These are phyloP conservation scores for Torrubiella hemipterigena DNA, from an alignment of 2,329 filamentous ascomycete genomes.

Conservation along the genomic window DNA sequence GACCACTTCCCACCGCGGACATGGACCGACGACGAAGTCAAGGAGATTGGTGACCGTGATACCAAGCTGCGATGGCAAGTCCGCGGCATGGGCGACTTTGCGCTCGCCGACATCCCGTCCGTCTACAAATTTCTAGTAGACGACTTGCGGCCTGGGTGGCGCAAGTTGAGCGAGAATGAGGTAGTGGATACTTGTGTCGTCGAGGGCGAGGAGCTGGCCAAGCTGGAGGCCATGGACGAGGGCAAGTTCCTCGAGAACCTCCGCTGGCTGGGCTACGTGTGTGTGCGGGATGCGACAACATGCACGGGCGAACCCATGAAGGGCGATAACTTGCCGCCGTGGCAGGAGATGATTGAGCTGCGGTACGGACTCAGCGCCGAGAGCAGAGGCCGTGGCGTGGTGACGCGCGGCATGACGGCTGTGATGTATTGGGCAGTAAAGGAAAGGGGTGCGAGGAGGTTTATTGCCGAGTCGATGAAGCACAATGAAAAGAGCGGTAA, in stretches of 20 bases:
- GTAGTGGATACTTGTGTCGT: slow-evolving; percentile 3
- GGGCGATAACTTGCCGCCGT: slow-evolving; percentile 4
- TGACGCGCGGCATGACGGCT: slow-evolving; percentile 6
- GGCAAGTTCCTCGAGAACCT: slow-evolving; percentile 2
- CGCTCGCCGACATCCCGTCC: slow-evolving; percentile 5
- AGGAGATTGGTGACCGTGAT: slow-evolving; percentile 5
- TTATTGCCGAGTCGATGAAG: slow-evolving; percentile 10
- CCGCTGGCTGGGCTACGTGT: slow-evolving; percentile 10
- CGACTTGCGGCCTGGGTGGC: background rate
- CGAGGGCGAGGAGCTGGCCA: slow-evolving; percentile 1
- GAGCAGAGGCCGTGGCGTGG: slow-evolving; percentile 9
- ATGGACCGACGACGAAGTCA: slow-evolving; percentile 8
- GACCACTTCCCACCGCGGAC: slow-evolving; percentile 2
- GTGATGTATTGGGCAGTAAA: slow-evolving; percentile 9
- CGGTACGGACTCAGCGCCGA: slow-evolving; percentile 8
- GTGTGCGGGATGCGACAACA: slow-evolving; percentile 7
- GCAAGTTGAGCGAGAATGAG: background rate
- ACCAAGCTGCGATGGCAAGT: slow-evolving; percentile 6
- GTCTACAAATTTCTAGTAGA: background rate
- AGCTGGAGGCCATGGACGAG: background rate
- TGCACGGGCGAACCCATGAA: background rate
- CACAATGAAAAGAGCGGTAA: slow-evolving; percentile 7
- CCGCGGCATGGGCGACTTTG: slow-evolving; percentile 11
- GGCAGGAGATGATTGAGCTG: slow-evolving; percentile 11
- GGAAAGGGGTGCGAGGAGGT: slow-evolving; percentile 8